Percentiles rank a stretch among this genome's conserved stretches.
These are phyloP conservation scores for Populus hybrid DNA, from an alignment of 441 rosid species.

Conservation along the genomic window DNA sequence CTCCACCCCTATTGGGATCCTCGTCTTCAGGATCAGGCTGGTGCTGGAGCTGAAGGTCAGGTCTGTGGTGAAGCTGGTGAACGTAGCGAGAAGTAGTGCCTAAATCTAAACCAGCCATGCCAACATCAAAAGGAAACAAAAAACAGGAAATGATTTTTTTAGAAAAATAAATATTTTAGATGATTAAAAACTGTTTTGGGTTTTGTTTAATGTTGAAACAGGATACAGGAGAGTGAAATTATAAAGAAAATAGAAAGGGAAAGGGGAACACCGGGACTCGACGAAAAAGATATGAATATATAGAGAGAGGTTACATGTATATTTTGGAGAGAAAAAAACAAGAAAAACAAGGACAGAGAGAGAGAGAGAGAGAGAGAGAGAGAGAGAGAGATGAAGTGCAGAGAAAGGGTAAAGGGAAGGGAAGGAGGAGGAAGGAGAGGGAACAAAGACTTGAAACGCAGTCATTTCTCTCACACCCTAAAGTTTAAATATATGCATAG, in stretches of 20 bases:
- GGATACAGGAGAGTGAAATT: no score
- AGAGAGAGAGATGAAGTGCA: slow-evolving; percentile 8
- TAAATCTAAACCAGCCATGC: slow-evolving; percentile 86
- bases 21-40: slow-evolving; percentile 39
- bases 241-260: slow-evolving; percentile 16
- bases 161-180: no score
- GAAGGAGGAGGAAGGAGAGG: background rate
- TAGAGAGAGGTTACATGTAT: slow-evolving; percentile 12
- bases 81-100: slow-evolving; percentile 73
- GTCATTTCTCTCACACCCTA: slow-evolving; percentile 39
- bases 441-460: slow-evolving; percentile 31
- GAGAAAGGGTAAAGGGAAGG: slow-evolving; percentile 7
- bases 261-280: slow-evolving; percentile 19
- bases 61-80: slow-evolving; percentile 69
- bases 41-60: slow-evolving; percentile 60
- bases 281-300: slow-evolving; percentile 13
- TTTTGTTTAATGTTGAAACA: no score
- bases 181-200: no score
- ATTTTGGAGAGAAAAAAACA: slow-evolving; percentile 17
- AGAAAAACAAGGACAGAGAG: slow-evolving; percentile 17
- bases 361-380: background rate
- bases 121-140: slow-evolving; percentile 41
- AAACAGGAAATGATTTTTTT: slow-evolving; percentile 7
- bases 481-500: slow-evolving; percentile 24
- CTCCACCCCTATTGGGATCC: slow-evolving; percentile 24